phyloP scores from a whole-genome alignment of 148 eudicot genomes.

The Chenopodium berlandieri region DNA sequence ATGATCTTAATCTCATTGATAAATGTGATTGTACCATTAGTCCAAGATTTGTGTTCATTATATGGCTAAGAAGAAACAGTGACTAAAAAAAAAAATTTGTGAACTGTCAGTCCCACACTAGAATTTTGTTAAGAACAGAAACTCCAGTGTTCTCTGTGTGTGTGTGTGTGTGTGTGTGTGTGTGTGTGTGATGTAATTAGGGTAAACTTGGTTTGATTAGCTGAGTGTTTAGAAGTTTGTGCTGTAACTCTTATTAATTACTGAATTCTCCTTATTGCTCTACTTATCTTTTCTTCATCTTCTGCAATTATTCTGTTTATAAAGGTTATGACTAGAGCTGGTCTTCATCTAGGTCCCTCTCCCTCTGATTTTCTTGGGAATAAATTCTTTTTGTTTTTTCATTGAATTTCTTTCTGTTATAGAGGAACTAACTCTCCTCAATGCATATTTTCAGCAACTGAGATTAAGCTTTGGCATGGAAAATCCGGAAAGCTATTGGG shows the following conservation, averaged over 20 bases:
- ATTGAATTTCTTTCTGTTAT: background rate
- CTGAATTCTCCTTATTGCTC: background rate
- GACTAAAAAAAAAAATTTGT: too few species aligned
- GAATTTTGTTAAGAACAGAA: background rate
- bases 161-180: background rate
- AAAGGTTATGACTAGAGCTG: background rate
- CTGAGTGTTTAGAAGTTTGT: background rate
- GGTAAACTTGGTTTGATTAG: background rate
- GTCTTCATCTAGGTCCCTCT: background rate
- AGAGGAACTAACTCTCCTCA: background rate
- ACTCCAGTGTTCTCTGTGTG: background rate
- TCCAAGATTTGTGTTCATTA: background rate
- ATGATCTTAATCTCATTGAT: background rate
- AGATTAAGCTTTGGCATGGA: slow-evolving; percentile 94
- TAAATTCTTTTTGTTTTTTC: background rate
- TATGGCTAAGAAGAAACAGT: background rate
- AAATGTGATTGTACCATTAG: background rate
- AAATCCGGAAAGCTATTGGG: slow-evolving; percentile 85
- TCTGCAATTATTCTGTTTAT: background rate
- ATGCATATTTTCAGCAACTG: slow-evolving; percentile 65
- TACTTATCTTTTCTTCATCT: background rate
- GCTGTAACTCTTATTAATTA: background rate
- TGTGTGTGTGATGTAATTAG: background rate
- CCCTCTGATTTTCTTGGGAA: background rate
- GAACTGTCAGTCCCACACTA: background rate